A percentile compares a stretch with the other conserved stretches of the same genome.
These are phyloP conservation scores for Orbilia ellipsospora DNA, from an alignment of 2,329 filamentous ascomycete genomes.

Conservation along the genomic window DNA sequence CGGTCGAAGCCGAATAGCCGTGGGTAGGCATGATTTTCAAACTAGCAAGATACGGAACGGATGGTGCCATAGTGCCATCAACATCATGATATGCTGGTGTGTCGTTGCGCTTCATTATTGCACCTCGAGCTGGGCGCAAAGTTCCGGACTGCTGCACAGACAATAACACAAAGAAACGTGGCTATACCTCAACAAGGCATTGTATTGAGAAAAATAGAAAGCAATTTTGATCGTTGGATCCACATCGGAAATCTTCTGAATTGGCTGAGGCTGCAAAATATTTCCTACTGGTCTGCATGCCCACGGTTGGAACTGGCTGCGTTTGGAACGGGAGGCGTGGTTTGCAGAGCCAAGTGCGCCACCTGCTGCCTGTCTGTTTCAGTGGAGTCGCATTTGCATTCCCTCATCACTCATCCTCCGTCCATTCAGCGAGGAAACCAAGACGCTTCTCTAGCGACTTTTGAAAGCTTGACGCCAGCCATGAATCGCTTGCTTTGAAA, in stretches of 20 bases:
- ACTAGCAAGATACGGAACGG: no score
- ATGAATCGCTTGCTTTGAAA: no score
- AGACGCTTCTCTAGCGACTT: no score
- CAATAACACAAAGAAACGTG: not conserved
- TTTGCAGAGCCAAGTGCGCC: slow-evolving; percentile 27
- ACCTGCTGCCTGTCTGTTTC: slow-evolving; percentile 51
- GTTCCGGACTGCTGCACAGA: slow-evolving; percentile 26
- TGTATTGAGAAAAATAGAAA: slow-evolving; percentile 28
- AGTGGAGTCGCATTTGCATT: slow-evolving; percentile 25
- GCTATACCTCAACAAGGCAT: slow-evolving; percentile 36
- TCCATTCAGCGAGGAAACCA: not conserved
- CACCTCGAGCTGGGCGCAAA: not conserved
- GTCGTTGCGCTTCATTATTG: no score
- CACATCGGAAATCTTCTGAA: slow-evolving; percentile 28
- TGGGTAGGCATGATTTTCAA: not conserved
- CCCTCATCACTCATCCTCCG: not conserved
- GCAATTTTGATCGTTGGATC: slow-evolving; percentile 10
- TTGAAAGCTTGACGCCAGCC: no score
- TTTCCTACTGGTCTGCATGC: not conserved
- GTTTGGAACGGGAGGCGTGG: slow-evolving; percentile 42
- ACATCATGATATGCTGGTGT: no score
- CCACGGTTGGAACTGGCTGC: slow-evolving; percentile 23
- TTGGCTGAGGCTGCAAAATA: slow-evolving; percentile 12
- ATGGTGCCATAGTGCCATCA: no score
- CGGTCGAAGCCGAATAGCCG: not conserved